Evolutionary conservation across 2,329 filamentous ascomycete genomes (phyloP), one percentile per base, ranked within the genome.

Genomic region (Clonostachys sp.): DNA sequence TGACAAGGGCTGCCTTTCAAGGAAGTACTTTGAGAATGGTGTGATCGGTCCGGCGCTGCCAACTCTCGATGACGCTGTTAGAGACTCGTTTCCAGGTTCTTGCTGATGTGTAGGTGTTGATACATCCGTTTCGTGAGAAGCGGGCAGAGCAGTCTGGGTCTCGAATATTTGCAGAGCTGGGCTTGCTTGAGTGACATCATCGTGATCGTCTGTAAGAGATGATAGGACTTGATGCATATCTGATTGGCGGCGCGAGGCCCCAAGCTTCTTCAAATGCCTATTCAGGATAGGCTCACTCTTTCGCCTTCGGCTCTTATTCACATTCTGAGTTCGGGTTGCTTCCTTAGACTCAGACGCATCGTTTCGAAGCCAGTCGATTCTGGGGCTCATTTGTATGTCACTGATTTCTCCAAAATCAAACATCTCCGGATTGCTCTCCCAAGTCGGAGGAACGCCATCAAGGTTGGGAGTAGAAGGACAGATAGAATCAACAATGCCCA

Each of bases 241-340:
- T 9, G 34, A 40, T 13, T 38, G 20, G 20, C 14, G 12, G 39
- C 30, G 20, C 24, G 24, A 16, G 8, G 33, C 18, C 20, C 47
- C 49, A 44, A 52, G 55, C 6, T 48, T 48, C 45, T 56, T 53
- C 5, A 57, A 46, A 39, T 47, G 51, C 44, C 53, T 57, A 34
- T 59, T 60, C n/a, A 63, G 42, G 18, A 66, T 53, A 20, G 65
- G 65, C 48, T 68, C 65, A 41, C 65, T 68, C 34, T 56, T 61
- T 34, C 65, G 55, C n/a, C 63, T 62, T 12, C 54, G 54, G 10
- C 50, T 48, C 17, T 54, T 48, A 35, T 55, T 61, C 18, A 18
- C 36, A 3, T 12, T n/a, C 36, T 18, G 36, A 18, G 36, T n/a
- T 39, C 17, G 36, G 10, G 17, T n/a, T n/a, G 36, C 14, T n/a